These are phyloP conservation scores for Citrullus amarus DNA, from an alignment of 306 rosid genomes.

Conservation along the genomic window DNA sequence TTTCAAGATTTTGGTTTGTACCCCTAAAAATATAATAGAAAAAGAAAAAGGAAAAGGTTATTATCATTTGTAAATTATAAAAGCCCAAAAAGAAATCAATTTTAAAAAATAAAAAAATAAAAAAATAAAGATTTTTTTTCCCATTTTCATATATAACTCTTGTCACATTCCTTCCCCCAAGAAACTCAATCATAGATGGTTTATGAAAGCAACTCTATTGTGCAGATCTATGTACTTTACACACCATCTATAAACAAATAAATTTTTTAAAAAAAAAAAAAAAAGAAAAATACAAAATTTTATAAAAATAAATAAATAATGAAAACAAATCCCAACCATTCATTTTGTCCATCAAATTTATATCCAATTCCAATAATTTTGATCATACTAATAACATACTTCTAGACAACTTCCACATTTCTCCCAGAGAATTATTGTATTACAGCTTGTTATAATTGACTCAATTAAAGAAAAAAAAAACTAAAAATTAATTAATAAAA, in stretches of 20 bases:
- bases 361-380: background rate
- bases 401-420: background rate
- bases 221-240: conserved; percentile 3
- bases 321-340: background rate
- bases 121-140: background rate
- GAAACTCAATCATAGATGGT: conserved; percentile 6
- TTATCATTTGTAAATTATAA: background rate
- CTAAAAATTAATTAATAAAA: background rate
- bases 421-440: background rate
- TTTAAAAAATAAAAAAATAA: background rate
- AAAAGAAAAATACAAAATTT: background rate
- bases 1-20: background rate
- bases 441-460: background rate
- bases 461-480: background rate
- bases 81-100: background rate
- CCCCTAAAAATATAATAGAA: background rate
- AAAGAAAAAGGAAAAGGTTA: background rate
- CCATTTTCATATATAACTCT: background rate
- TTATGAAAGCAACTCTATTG: conserved; percentile 12
- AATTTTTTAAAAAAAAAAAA: background rate
- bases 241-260: background rate
- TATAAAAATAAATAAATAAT: background rate
- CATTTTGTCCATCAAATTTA: background rate
- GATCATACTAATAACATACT: background rate
- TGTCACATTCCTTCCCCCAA: background rate